Evolutionary conservation across 352 stramenopile genomes (phyloP).

Genomic region (Pilasporangium apinafurcum): DNA sequence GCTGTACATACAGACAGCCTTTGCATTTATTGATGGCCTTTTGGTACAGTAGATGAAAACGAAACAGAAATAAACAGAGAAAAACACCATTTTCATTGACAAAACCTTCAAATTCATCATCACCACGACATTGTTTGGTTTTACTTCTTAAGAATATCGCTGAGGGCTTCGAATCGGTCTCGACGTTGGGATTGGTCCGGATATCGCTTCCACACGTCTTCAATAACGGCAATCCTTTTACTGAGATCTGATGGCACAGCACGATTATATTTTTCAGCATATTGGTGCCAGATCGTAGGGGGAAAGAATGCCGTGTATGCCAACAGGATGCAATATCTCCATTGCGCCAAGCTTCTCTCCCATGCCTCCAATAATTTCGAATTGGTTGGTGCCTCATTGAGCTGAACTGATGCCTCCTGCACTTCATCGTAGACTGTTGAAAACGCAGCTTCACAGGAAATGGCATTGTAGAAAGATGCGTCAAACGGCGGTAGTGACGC

Average conservation of each 20-base stretch:
- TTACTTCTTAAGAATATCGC: conserved; percentile 13
- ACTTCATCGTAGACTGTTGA: conserved; percentile 49
- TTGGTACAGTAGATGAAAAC: too few relatives aligned
- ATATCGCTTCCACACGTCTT: conserved; percentile 36
- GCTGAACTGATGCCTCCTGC: conserved; percentile 43
- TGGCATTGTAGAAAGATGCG: conserved; percentile 61
- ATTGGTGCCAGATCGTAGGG: conserved; percentile 57
- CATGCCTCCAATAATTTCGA: conserved; percentile 28
- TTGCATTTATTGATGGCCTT: too few relatives aligned
- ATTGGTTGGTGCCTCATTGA: conserved; percentile 29
- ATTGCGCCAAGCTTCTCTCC: conserved; percentile 44
- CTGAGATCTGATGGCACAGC: conserved; percentile 38
- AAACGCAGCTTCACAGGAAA: conserved; percentile 74
- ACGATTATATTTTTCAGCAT: conserved; percentile 49
- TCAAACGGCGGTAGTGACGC: conserved; percentile 70
- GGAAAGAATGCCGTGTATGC: conserved; percentile 65
- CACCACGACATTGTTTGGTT: too few relatives aligned
- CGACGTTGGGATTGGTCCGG: conserved; percentile 46
- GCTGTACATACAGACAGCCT: too few relatives aligned
- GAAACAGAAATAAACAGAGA: too few relatives aligned
- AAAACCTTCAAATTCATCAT: too few relatives aligned
- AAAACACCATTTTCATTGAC: too few relatives aligned
- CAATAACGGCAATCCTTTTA: conserved; percentile 21
- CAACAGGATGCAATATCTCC: conserved; percentile 58
- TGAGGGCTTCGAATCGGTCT: conserved; percentile 49